These are phyloP conservation scores for Triticum timopheevii DNA, from an alignment of 176 grass and related monocot genomes.

Conservation along the genomic window DNA sequence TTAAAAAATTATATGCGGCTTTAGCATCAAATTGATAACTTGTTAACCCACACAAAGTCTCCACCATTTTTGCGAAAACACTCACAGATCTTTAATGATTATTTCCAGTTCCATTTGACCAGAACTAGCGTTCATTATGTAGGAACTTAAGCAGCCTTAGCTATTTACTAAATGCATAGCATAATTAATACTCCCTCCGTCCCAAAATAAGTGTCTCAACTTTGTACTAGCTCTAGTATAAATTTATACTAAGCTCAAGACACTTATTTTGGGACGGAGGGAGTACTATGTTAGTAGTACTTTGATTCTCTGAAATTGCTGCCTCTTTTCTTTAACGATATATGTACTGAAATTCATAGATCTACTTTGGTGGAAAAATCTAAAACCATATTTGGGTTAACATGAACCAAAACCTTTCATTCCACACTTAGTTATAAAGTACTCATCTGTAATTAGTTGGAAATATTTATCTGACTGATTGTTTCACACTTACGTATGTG, in stretches of 20 bases:
- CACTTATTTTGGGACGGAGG: too few relatives aligned
- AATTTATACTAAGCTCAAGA: too few relatives aligned
- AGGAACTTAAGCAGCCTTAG: not conserved
- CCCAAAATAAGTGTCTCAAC: too few relatives aligned
- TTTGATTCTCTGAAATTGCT: not conserved
- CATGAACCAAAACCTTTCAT: not conserved
- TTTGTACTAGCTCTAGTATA: too few relatives aligned
- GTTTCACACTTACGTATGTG: not conserved
- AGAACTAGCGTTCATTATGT: slow-evolving; percentile 10
- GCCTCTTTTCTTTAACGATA: too few relatives aligned
- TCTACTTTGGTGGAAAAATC: not conserved
- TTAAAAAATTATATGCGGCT: slow-evolving; percentile 19
- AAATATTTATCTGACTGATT: not conserved
- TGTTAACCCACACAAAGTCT: slow-evolving; percentile 4
- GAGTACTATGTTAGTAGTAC: not conserved
- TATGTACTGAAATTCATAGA: not conserved
- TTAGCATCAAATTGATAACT: slow-evolving; percentile 8
- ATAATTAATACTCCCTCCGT: not conserved
- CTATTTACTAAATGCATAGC: not conserved
- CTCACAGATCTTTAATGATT: not conserved
- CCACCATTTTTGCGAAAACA: not conserved
- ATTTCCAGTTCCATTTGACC: not conserved
- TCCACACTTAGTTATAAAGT: not conserved
- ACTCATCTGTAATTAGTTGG: not conserved
- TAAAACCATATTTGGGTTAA: not conserved